Base-by-base conservation (phyloP, 2,329 filamentous ascomycete genomes). In the Colletotrichum kahawae region DNA sequence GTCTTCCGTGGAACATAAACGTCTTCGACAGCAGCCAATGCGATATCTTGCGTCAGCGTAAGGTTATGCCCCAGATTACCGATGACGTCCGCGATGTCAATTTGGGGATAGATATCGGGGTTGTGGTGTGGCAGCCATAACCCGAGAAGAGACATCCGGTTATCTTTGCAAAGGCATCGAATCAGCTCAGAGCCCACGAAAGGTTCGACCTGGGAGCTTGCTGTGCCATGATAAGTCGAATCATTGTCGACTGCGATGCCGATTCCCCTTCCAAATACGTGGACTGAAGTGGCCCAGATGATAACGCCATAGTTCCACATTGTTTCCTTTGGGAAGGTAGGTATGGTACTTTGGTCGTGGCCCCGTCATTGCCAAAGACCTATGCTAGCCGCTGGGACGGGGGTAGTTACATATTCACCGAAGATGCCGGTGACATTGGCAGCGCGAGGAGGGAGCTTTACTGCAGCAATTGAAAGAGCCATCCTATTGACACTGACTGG, bases 311-410 rank as follows among this genome's bases (percentile, higher is more conserved):
- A 73, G 63, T 67, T 38, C 64, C 69, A 51, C 70, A 43, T 48
- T 59, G 56, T 59, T 72, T 71, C 18, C 69, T 75, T 75, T 68
- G 73, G 73, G 73, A 65, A 68, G 73, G 69, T 68, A 33, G 56
- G 48, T 48, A 43, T 34, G 69, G 72, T 57, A 72, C 57, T 68
- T 75, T 54, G 36, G 71, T 56, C 36, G 62, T 38, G 24, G 62
- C 24, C 27, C 72, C 33, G 62, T 71, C 56, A 29, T 21, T 34
- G 63, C 68, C 63, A 51, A 64, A 75, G 29, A 59, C 73, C 69
- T 72, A 57, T 75, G 56, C 69, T 73, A 73, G 31, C 69, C 73
- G 73, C 24, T 16, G 33, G 16, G 27, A 57, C 31, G 56, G 36
- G 7, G 62, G 21, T 16, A 10, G 21, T 21, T 31, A 5, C 69